These are phyloP conservation scores for Daldinia concentrica DNA, from an alignment of 495 filamentous ascomycete genomes.

Conservation along the genomic window DNA sequence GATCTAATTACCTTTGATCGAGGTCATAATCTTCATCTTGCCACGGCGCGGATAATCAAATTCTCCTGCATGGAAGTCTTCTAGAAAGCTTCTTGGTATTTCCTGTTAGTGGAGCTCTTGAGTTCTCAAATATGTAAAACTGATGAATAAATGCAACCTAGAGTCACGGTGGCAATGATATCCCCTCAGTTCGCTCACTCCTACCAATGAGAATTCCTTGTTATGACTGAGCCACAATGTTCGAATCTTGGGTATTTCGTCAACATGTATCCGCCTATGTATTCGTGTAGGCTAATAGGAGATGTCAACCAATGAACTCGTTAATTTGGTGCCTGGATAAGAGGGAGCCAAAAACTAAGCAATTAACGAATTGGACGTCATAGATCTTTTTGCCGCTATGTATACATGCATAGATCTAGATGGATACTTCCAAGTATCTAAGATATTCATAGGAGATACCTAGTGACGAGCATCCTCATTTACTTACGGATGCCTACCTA, in stretches of 20 bases:
- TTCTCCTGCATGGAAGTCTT: slow-evolving; percentile 22
- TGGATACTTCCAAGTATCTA: neutral
- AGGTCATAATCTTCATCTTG: slow-evolving; percentile 16
- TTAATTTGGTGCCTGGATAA: neutral
- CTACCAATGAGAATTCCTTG: neutral
- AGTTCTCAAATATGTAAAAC: neutral
- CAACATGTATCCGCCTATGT: neutral
- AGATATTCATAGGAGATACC: too few species aligned
- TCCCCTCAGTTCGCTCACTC: neutral
- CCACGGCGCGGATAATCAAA: slow-evolving; percentile 1
- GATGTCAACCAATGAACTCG: neutral
- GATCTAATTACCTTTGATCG: neutral
- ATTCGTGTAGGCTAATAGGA: neutral
- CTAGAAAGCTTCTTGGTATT: slow-evolving; percentile 17
- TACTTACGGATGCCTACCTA: too few species aligned
- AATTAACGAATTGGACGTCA: neutral
- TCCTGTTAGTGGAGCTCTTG: neutral
- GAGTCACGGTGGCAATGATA: neutral
- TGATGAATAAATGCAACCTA: slow-evolving; percentile 4
- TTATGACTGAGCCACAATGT: neutral
- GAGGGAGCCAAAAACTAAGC: neutral
- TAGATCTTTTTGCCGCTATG: neutral
- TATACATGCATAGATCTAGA: neutral
- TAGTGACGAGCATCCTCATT: too few species aligned
- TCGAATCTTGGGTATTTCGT: slow-evolving; percentile 7